Evolutionary conservation across 2,329 filamentous ascomycete genomes (phyloP), one percentile per base, ranked within the genome.

Genomic region (Aspergillus sergii): DNA sequence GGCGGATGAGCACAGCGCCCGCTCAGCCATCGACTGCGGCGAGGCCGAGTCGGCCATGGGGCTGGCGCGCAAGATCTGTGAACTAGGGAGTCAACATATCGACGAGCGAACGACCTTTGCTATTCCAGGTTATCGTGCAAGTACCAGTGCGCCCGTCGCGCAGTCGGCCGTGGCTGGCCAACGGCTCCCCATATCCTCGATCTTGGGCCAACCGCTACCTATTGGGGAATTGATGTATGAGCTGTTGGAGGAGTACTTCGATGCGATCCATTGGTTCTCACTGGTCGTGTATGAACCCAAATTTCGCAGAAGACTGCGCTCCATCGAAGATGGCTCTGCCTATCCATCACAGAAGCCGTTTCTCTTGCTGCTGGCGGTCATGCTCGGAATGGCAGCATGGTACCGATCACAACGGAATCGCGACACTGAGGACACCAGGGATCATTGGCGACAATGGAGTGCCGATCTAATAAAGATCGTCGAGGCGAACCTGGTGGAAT

Each of bases 191-290:
- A 71, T 75, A n/a, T 63, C 69, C 23, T 64, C 68, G 32, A 66
- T 78, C 2, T 36, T 79, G 9, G 71, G 71, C 4, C 66, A 66
- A 46, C 54, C 68, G 8, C 59, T 80, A 16, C 79, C 79, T 7
- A 48, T 72, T 1, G 63, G 67, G 11, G 64, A 74, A 1, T 48
- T 73, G 7, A 71, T 77, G 48, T 64, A 72, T n/a, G 60, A 69
- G 21, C 68, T 80, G 2, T 55, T 82, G 11, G 78, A 80, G 60
- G 73, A 78, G 21, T 82, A 81, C 56, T 79, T 81, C 58, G 71
- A 76, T 56, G 68, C 77, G 2, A 75, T 82, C 19, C 79, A 81
- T 66, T 82, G 80, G 79, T 81, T 82, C 59, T 81, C 79, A 19
- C 70, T 82, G 4, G 78, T 79, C 1, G 71, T 82, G 21, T 78